A percentile compares a stretch with the other conserved stretches of the same genome.
Conservation (phyloP, 345 rosid species). For the Boechera retrofracta region DNA sequence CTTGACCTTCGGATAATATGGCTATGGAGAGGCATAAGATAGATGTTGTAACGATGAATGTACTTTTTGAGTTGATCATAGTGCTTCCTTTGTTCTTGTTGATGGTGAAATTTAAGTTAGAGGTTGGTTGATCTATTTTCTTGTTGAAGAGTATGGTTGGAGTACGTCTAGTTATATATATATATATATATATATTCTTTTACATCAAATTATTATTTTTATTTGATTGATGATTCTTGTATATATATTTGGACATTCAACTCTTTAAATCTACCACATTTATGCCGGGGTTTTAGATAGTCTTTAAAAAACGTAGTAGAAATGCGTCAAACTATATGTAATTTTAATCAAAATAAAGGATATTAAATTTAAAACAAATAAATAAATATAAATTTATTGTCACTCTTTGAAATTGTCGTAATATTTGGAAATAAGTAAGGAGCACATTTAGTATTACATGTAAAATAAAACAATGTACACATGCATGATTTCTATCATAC, state of each 20-base stretch:
- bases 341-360: no score
- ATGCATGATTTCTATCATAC: not conserved
- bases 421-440: conserved; percentile 15
- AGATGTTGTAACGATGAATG: conserved; percentile 22
- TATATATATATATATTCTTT: not conserved
- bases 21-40: conserved; percentile 34
- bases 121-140: conserved; percentile 36
- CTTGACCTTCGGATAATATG: conserved; percentile 14
- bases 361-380: not conserved
- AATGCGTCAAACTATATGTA: not conserved
- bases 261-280: not conserved
- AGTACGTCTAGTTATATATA: conserved; percentile 26
- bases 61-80: conserved; percentile 37
- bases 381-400: not conserved
- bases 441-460: not conserved
- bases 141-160: conserved; percentile 36
- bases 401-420: not conserved
- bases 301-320: not conserved
- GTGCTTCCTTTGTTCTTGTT: conserved; percentile 18
- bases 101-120: conserved; percentile 43
- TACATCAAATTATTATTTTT: not conserved
- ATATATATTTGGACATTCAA: not conserved
- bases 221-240: not conserved
- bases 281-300: not conserved
- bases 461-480: not conserved